phyloP scores from a whole-genome alignment of 768 basidiomycete species.

The Russula abietina region DNA sequence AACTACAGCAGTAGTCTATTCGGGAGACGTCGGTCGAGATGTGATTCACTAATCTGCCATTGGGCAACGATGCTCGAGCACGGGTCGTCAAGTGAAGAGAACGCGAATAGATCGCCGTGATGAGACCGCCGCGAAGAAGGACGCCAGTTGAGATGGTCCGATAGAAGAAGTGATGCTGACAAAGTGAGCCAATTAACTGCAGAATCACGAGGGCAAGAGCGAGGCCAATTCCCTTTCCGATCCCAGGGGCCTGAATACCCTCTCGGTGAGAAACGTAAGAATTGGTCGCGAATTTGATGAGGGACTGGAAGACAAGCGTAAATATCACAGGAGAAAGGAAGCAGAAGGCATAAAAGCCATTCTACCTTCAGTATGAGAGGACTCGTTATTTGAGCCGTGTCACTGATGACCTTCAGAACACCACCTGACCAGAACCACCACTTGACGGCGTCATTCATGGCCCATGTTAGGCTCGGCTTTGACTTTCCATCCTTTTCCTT shows the following conservation, averaged over 20 bases:
- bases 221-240: slow-evolving; percentile 66
- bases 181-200: too few species aligned
- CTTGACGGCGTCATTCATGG: slow-evolving; percentile 71
- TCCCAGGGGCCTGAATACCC: slow-evolving; percentile 33
- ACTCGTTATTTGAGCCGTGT: slow-evolving; percentile 65
- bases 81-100: slow-evolving; percentile 72
- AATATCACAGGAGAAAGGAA: not conserved
- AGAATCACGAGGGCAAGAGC: slow-evolving; percentile 63
- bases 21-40: too few species aligned
- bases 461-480: slow-evolving; percentile 55
- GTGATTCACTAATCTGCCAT: slow-evolving; percentile 88
- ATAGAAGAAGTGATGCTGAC: slow-evolving; percentile 81
- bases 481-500: slow-evolving; percentile 55
- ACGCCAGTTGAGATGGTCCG: slow-evolving; percentile 69
- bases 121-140: too few species aligned
- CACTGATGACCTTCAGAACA: slow-evolving; percentile 51
- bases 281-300: slow-evolving; percentile 62
- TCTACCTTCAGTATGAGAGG: slow-evolving; percentile 75
- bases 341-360: not conserved
- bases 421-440: slow-evolving; percentile 78
- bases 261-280: slow-evolving; percentile 42
- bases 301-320: slow-evolving; percentile 37
- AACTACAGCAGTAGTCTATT: slow-evolving; percentile 76
- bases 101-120: slow-evolving; percentile 75
- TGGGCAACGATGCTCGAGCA: slow-evolving; percentile 72